Base-by-base conservation (phyloP, 202 grass and related monocot genomes). In the Digitaria exilis region DNA sequence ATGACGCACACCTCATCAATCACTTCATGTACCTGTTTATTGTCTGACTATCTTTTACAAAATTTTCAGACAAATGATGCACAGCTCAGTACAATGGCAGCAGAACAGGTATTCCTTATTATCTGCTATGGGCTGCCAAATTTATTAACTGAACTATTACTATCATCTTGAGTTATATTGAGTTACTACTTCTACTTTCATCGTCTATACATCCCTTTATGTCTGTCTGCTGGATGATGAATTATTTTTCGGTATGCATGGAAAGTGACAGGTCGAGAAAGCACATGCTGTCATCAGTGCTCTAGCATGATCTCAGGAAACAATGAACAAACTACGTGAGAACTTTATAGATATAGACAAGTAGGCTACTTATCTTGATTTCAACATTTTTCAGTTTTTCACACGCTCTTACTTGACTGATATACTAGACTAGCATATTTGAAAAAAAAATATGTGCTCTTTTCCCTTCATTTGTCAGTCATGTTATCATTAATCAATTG, bases 311-410 rank as follows among this genome's bases (percentile, higher is more conserved):
- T 99, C 93, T 50, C 97, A 96, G 73, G 91, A 94, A 92, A 96
- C 93, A 67, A 99, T 99, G 89, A 94, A 90, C 79, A 87, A 88
- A 62, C 86, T 99, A 71, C 93, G 84, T 49, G 89, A 86, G 74
- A 99, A 99, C 73, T 99, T 99, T 88, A 86, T 99, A 83, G 89
- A 78, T 68, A 99, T 96, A 77, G 97, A 99, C 80, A 99, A 92
- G 97, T 99, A 94, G 83, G 86, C 44, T 68, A 57, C 55, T 50
- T 48, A 77, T 79, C 57, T 64, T 83, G 14, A 77, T 66, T 62
- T 90, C 25, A 26, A 72, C 19, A 8, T 69, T 66, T 37, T n/a
- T n/a, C n/a, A n/a, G n/a, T n/a, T n/a, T 39, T 77, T 84, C 32
- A 16, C 42, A 52, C 41, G n/a, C 32, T 69, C 3, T 61, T 80